A percentile compares a stretch with the other conserved stretches of the same genome.
Conservation (phyloP, 768 basidiomycete genomes). For the Phaeotremella fagi region DNA sequence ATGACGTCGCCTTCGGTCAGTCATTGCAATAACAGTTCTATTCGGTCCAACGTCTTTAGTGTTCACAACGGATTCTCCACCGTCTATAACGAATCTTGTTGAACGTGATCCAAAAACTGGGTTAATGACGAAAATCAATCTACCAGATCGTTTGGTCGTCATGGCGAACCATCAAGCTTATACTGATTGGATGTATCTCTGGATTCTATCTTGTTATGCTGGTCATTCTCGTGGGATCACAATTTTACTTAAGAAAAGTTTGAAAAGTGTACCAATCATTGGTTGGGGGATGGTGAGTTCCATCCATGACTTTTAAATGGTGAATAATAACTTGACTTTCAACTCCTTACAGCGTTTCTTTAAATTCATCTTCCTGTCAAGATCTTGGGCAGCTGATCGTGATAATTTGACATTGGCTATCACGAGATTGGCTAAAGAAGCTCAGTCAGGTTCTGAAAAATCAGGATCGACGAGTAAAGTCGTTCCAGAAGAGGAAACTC, state of each 20-base stretch:
- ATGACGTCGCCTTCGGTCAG: no score
- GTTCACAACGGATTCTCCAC: constrained; percentile 39
- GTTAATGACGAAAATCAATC: constrained; percentile 57
- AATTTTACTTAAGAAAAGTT: constrained; percentile 87
- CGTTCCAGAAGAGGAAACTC: constrained; percentile 1
- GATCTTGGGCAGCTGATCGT: constrained; percentile 84
- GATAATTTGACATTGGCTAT: constrained; percentile 63
- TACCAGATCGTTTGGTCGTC: constrained; percentile 74
- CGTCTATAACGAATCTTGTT: constrained; percentile 53
- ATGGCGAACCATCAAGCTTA: constrained; percentile 78
- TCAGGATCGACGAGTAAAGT: background rate
- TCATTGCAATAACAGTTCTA: constrained; percentile 38
- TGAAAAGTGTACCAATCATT: constrained; percentile 77
- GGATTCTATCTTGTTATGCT: constrained; percentile 42
- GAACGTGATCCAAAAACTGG: constrained; percentile 57
- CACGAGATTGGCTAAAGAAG: constrained; percentile 59
- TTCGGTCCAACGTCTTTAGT: constrained; percentile 39
- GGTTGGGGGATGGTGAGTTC: constrained; percentile 66
- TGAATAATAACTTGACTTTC: background rate
- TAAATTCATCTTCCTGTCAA: constrained; percentile 85
- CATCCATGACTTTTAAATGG: background rate
- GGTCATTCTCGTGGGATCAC: constrained; percentile 61
- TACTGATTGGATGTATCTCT: constrained; percentile 66
- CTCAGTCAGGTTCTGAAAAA: constrained; percentile 12
- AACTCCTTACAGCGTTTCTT: constrained; percentile 72